Conservation (phyloP, 2,329 filamentous ascomycete genomes). For the Phaeosphaeriaceae sp. region DNA sequence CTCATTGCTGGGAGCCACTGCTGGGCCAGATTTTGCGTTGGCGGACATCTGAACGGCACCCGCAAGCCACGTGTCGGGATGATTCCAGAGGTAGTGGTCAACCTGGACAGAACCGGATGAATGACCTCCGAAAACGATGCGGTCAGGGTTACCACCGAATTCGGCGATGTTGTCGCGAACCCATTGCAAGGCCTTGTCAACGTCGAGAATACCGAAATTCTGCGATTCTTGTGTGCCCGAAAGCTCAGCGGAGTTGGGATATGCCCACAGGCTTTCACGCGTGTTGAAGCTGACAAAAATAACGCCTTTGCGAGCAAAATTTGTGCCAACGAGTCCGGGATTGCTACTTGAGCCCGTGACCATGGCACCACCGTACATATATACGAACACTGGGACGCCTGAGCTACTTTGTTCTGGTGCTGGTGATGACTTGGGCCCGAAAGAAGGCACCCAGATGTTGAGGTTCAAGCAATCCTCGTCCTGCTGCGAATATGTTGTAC, state of each 20-base stretch:
- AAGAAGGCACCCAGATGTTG: constrained; percentile 30
- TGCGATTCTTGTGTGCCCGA: constrained; percentile 19
- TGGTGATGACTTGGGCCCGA: neutral
- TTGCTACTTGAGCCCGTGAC: constrained; percentile 51
- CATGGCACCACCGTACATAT: constrained; percentile 54
- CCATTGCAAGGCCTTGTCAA: constrained; percentile 48
- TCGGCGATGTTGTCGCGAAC: constrained; percentile 43
- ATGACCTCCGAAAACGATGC: constrained; percentile 52
- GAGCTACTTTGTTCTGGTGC: neutral
- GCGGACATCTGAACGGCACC: constrained; percentile 34
- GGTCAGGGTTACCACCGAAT: constrained; percentile 52
- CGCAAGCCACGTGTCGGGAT: constrained; percentile 26
- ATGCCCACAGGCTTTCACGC: constrained; percentile 48
- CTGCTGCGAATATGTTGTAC: constrained; percentile 26
- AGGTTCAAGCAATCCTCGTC: constrained; percentile 51
- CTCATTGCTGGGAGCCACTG: constrained; percentile 24
- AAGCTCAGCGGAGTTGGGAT: constrained; percentile 50
- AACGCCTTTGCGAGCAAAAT: constrained; percentile 36
- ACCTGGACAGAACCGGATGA: constrained; percentile 35
- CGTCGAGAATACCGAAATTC: constrained; percentile 47
- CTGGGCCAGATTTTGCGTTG: constrained; percentile 33
- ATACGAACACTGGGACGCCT: constrained; percentile 46
- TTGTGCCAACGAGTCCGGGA: constrained; percentile 51
- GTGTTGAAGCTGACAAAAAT: constrained; percentile 36
- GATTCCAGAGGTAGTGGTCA: constrained; percentile 34